A percentile compares a stretch with the other conserved stretches of the same genome.
Evolutionary conservation across 2,329 filamentous ascomycete species (phyloP).

Genomic region (Mollisiaceae sp.): DNA sequence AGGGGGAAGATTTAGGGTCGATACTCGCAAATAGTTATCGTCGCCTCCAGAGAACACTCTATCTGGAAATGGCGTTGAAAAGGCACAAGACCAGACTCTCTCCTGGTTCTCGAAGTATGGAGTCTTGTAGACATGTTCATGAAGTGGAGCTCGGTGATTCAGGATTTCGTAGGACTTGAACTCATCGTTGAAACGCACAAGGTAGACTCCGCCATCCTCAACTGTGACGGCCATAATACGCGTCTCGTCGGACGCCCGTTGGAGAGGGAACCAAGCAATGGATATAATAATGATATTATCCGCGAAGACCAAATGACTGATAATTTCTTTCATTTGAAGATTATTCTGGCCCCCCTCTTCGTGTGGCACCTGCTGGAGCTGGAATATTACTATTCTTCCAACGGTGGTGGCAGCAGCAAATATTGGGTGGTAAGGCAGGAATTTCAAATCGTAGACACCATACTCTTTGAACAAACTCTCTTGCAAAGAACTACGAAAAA

Average conservation of each 20-base stretch:
- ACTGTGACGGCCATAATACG: constrained; percentile 45
- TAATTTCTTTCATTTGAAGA: constrained; percentile 39
- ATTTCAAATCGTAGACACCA: constrained; percentile 85
- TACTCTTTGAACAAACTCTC: constrained; percentile 60
- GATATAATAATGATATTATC: constrained; percentile 17
- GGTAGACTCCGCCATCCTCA: constrained; percentile 24
- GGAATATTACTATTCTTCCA: constrained; percentile 70
- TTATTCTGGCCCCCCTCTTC: neutral
- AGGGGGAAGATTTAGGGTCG: neutral
- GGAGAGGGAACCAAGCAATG: constrained; percentile 8
- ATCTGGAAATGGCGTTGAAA: constrained; percentile 46
- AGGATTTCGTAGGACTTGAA: constrained; percentile 19
- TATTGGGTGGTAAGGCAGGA: constrained; percentile 62
- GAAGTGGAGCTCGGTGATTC: constrained; percentile 27
- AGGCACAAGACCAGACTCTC: constrained; percentile 71
- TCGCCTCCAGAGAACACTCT: constrained; percentile 73
- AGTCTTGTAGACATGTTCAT: constrained; percentile 48
- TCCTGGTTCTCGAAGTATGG: constrained; percentile 18
- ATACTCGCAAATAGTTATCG: constrained; percentile 50
- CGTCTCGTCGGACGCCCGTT: constrained; percentile 6
- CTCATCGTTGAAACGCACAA: constrained; percentile 29
- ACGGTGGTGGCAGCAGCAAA: constrained; percentile 82
- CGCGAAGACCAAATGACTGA: constrained; percentile 56
- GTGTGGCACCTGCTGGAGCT: constrained; percentile 43
- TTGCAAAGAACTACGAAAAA: constrained; percentile 57